Base-by-base conservation (phyloP, 2,329 filamentous ascomycete species). In the Boeremia lycopersici region DNA sequence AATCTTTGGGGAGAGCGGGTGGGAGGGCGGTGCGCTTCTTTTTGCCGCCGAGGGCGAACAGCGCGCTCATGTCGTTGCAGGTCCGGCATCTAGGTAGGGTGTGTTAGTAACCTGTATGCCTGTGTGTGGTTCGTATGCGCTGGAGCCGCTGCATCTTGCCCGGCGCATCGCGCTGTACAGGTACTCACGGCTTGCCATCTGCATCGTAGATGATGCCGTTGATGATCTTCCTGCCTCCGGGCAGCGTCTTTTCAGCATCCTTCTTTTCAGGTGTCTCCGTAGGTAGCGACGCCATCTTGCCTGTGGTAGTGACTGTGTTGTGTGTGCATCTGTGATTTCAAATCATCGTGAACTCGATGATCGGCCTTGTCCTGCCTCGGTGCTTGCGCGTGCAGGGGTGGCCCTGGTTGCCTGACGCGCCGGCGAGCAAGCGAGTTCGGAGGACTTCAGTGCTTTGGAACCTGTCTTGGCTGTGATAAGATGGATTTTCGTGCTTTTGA, bases 161-260 rank as follows among this genome's bases (percentile, higher is more conserved):
- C 15, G 59, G 61, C 63, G 61, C 62, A 67, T 62, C 55, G 53
- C 26, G 13, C 29, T 30, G 41, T 40, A 25, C 28, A 42, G 33
- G 31, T 48, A 76, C 89, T 80, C 77, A 93, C 90, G 90, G 90
- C 76, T 95, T 95, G 51, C 90, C 90, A 77, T 95, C 89, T 60
- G 88, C 88, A 40, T 88, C 90, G 31, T 93, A 77, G 33, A 93
- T 83, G 2, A 93, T 81, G 60, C 89, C 89, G 68, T 88, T 90
- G 13, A 89, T 84, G 28, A 89, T 76, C 67, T 81, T 84, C 69
- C 83, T 83, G 25, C 81, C 76, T 2, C 54, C 60, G 29, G 56
- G 57, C 5, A 59, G 56, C 19, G 66, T 65, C 30, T 66, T 57
- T 9, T 67, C 66, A 23, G 61, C 49, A 10, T 73, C 68, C 40